phyloP scores from a whole-genome alignment of 192 early-diverging fungal species.

The Mortierella hygrophila region DNA sequence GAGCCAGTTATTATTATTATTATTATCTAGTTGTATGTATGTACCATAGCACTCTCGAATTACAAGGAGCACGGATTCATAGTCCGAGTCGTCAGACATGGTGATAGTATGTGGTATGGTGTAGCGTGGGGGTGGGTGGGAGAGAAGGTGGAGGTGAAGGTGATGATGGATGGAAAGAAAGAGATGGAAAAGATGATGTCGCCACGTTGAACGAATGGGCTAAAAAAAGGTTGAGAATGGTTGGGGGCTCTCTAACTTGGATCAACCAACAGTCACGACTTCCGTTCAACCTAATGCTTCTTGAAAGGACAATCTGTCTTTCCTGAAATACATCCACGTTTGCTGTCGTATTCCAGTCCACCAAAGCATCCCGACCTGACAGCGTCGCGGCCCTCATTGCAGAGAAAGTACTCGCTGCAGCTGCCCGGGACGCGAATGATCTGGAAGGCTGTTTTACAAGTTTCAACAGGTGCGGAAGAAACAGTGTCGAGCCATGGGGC shows the following conservation, averaged over 20 bases:
- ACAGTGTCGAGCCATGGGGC: not conserved
- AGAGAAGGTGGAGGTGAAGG: not conserved
- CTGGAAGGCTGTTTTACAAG: not conserved
- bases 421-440: not conserved
- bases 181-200: not conserved
- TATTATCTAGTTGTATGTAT: not conserved
- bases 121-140: not conserved
- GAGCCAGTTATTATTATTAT: not conserved
- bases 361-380: not conserved
- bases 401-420: not conserved
- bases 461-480: not conserved
- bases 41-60: constrained; percentile 82
- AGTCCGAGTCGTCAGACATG: constrained; percentile 71
- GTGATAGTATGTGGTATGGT: not conserved
- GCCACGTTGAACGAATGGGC: not conserved
- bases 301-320: not conserved
- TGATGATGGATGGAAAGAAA: not conserved
- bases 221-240: not conserved
- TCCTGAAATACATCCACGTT: not conserved
- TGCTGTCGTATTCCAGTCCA: not conserved
- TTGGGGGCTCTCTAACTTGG: not conserved
- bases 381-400: not conserved
- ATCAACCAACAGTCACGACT: not conserved
- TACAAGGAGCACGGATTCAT: constrained; percentile 84
- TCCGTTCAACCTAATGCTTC: not conserved